A percentile compares a stretch with the other conserved stretches of the same genome.
Conservation (phyloP, 345 rosid species). For the Acer campestre region DNA sequence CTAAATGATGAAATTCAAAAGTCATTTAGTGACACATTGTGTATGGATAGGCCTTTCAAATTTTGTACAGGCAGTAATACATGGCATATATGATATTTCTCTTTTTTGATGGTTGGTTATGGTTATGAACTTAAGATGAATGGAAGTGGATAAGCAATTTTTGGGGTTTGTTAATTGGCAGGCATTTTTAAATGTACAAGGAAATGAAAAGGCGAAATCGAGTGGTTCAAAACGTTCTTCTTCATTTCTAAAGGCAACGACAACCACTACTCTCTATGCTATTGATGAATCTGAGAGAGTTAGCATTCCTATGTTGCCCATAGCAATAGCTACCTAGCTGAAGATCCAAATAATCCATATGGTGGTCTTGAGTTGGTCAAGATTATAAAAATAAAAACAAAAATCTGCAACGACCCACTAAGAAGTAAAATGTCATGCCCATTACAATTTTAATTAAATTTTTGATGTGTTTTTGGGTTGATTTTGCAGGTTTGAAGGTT, state of each 20-base stretch:
- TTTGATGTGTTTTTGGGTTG: too few relatives aligned
- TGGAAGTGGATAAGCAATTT: not conserved
- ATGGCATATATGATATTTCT: not conserved
- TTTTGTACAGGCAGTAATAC: not conserved
- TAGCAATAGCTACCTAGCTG: slow-evolving; percentile 48
- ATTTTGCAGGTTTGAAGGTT: too few relatives aligned
- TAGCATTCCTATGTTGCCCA: slow-evolving; percentile 81
- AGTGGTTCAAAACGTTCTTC: slow-evolving; percentile 55
- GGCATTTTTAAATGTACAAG: slow-evolving; percentile 77
- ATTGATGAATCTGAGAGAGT: slow-evolving; percentile 85
- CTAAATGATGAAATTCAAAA: not conserved
- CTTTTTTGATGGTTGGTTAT: not conserved
- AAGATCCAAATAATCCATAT: too few relatives aligned
- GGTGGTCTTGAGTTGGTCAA: too few relatives aligned
- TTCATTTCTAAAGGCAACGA: slow-evolving; percentile 79
- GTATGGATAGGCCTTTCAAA: not conserved
- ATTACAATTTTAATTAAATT: too few relatives aligned
- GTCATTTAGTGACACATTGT: not conserved
- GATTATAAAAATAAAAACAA: too few relatives aligned
- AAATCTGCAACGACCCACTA: too few relatives aligned
- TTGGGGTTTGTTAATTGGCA: slow-evolving; percentile 28
- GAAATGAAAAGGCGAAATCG: slow-evolving; percentile 54
- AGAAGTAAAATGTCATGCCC: too few relatives aligned
- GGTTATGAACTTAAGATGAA: not conserved
- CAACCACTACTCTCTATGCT: slow-evolving; percentile 88